A percentile compares a stretch with the other conserved stretches of the same genome.
phyloP scores from a whole-genome alignment of 495 filamentous ascomycete species.

The Letharia columbiana region DNA sequence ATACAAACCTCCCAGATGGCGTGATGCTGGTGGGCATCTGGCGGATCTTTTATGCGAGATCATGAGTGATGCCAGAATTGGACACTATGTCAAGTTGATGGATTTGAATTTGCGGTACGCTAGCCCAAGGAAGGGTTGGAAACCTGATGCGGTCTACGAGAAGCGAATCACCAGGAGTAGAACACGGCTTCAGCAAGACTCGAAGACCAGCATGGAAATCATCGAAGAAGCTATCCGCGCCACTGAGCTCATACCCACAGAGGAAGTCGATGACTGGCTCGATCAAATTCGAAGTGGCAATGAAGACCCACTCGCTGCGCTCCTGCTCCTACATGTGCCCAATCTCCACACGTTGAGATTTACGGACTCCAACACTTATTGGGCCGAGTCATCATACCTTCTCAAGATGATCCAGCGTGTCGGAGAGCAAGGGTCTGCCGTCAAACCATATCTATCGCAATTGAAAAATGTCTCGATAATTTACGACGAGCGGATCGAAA shows the following conservation, averaged over 20 bases:
- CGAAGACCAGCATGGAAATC: neutral
- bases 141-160: neutral
- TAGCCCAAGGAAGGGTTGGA: neutral
- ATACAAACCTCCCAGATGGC: neutral
- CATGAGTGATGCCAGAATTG: neutral
- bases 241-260: neutral
- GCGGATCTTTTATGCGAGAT: neutral
- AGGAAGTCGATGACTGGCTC: neutral
- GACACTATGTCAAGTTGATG: neutral
- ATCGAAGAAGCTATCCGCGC: slow-evolving; percentile 1
- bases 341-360: neutral
- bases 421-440: neutral
- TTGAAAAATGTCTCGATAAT: neutral
- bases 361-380: too few relatives aligned
- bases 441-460: neutral
- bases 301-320: neutral
- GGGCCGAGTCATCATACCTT: neutral
- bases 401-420: neutral
- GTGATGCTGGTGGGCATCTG: neutral
- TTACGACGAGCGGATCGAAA: neutral
- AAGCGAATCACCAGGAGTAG: neutral
- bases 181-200: neutral
- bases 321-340: neutral
- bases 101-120: neutral
- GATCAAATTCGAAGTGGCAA: neutral